phyloP scores from a whole-genome alignment of 2,329 filamentous ascomycete genomes.

The Pseudogymnoascus destructans region DNA sequence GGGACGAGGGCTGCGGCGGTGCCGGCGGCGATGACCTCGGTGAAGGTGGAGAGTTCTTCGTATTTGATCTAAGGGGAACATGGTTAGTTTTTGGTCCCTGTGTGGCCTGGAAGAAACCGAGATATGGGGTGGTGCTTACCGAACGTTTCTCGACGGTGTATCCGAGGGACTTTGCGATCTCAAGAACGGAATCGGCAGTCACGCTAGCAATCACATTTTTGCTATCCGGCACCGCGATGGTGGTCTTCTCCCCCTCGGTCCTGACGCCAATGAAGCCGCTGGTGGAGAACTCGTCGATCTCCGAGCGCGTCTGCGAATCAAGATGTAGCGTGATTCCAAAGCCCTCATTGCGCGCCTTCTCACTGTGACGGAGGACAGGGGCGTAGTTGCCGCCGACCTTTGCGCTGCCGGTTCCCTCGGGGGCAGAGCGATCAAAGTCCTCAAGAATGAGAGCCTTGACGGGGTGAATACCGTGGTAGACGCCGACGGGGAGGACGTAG shows the following conservation, averaged over 20 bases:
- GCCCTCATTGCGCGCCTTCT: slow-evolving; percentile 63
- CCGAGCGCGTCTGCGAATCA: slow-evolving; percentile 69
- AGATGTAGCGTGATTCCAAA: slow-evolving; percentile 93
- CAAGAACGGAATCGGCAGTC: slow-evolving; percentile 64
- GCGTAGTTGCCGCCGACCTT: slow-evolving; percentile 96
- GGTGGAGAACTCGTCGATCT: slow-evolving; percentile 93
- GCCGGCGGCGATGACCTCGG: slow-evolving; percentile 79
- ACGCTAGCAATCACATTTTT: slow-evolving; percentile 79
- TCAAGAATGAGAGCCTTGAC: slow-evolving; percentile 83
- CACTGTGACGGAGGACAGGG: slow-evolving; percentile 77
- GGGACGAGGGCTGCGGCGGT: slow-evolving; percentile 87
- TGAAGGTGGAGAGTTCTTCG: slow-evolving; percentile 44
- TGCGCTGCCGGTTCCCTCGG: slow-evolving; percentile 77
- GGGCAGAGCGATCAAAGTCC: slow-evolving; percentile 87
- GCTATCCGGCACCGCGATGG: slow-evolving; percentile 76
- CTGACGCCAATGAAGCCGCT: slow-evolving; percentile 80
- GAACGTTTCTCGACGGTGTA: slow-evolving; percentile 71
- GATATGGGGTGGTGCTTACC: slow-evolving; percentile 32
- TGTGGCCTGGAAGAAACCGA: background rate
- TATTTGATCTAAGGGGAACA: slow-evolving; percentile 45
- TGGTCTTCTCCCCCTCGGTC: slow-evolving; percentile 42
- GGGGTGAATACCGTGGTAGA: slow-evolving; percentile 82
- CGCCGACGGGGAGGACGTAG: slow-evolving; percentile 81
- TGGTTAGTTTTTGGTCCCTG: background rate
- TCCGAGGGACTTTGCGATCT: slow-evolving; percentile 64